Percentiles rank a stretch among this genome's conserved stretches.
These are phyloP conservation scores for Tetrahymena elliotti DNA, from an alignment of 73 alveolate species.

Conservation along the genomic window DNA sequence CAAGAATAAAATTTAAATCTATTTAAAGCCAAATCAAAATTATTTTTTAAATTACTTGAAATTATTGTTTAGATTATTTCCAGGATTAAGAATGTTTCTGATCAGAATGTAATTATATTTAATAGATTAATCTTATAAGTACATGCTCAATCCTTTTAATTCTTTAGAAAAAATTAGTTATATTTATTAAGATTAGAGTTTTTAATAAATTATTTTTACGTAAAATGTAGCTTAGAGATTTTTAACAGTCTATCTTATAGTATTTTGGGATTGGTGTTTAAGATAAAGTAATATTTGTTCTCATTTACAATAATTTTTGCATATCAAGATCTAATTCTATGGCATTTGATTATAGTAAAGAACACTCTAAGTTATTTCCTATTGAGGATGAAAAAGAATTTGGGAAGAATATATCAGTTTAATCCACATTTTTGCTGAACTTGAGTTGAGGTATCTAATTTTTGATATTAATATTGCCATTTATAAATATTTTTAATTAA, in stretches of 20 bases:
- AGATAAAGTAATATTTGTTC: not conserved
- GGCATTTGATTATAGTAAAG: not conserved
- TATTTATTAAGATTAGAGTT: not conserved
- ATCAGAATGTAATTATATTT: not conserved
- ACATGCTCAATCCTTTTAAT: not conserved
- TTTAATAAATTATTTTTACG: not conserved
- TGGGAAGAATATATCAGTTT: not conserved
- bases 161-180: not conserved
- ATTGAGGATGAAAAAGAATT: not conserved
- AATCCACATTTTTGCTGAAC: not conserved
- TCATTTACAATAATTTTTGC: not conserved
- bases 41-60: not conserved
- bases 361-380: not conserved
- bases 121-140: not conserved
- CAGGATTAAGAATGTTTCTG: not conserved
- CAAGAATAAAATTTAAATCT: not conserved
- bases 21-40: too few species aligned
- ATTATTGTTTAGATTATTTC: not conserved
- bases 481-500: not conserved
- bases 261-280: not conserved
- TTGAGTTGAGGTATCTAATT: not conserved
- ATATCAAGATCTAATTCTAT: not conserved
- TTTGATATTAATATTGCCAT: not conserved
- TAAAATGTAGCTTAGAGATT: not conserved
- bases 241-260: not conserved